Percentiles rank a stretch among this genome's conserved stretches.
phyloP scores from a whole-genome alignment of 2,329 filamentous ascomycete species.

The Didymella exigua region DNA sequence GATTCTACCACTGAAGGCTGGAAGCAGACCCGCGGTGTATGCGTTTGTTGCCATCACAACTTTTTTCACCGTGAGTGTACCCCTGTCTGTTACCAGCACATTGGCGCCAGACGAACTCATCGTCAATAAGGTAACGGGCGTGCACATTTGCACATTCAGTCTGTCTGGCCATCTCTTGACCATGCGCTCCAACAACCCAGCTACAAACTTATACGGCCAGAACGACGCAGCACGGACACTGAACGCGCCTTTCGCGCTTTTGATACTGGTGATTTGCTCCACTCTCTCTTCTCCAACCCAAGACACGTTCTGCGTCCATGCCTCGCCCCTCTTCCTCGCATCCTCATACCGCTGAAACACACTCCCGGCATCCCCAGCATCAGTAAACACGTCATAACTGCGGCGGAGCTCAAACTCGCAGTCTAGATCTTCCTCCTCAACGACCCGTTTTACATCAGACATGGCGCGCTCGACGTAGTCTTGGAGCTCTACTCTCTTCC shows the following conservation, averaged over 20 bases:
- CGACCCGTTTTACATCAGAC: conserved; percentile 19
- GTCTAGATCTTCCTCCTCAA: conserved; percentile 19
- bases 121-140: conserved; percentile 18
- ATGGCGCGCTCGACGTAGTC: conserved; percentile 20
- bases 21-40: conserved; percentile 33
- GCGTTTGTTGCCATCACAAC: conserved; percentile 38
- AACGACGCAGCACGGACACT: conserved; percentile 23
- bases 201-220: conserved; percentile 42
- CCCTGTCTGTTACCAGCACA: conserved; percentile 28
- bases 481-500: conserved; percentile 21
- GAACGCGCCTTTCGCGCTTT: conserved; percentile 27
- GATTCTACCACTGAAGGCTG: conserved; percentile 47
- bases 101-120: conserved; percentile 1
- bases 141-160: conserved; percentile 36
- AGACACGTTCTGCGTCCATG: conserved; percentile 25
- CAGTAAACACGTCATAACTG: conserved; percentile 28
- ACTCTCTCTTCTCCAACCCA: conserved; percentile 15
- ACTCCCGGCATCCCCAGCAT: conserved; percentile 5
- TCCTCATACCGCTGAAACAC: conserved; percentile 18
- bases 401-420: conserved; percentile 34
- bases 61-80: conserved; percentile 23
- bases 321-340: conserved; percentile 10
- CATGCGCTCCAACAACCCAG: conserved; percentile 24
- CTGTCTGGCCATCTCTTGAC: conserved; percentile 16
- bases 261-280: conserved; percentile 28